These are phyloP conservation scores for Erodium chrysanthum DNA, from an alignment of 441 rosid species.

Conservation along the genomic window DNA sequence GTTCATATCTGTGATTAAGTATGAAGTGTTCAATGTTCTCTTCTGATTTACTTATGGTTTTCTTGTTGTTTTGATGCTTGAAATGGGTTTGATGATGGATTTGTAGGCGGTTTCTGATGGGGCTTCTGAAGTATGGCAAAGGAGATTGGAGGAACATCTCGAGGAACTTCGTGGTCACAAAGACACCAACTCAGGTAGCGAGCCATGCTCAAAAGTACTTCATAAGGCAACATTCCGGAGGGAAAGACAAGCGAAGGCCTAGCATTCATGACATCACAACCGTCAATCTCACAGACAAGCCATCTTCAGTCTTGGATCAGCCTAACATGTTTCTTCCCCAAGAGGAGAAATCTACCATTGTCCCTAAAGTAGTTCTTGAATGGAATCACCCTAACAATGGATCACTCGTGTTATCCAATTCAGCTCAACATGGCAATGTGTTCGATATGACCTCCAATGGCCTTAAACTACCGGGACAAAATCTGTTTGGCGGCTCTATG, in stretches of 20 bases:
- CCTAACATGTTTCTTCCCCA: slow-evolving; percentile 19
- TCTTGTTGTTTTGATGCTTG: slow-evolving; percentile 15
- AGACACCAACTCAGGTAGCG: slow-evolving; percentile 67
- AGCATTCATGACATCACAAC: slow-evolving; percentile 67
- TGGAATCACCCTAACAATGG: slow-evolving; percentile 25
- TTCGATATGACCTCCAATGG: slow-evolving; percentile 29
- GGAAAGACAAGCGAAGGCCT: slow-evolving; percentile 56
- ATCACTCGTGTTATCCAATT: slow-evolving; percentile 18
- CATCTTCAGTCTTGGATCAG: slow-evolving; percentile 23
- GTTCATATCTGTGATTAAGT: neutral
- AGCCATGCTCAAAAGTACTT: slow-evolving; percentile 76
- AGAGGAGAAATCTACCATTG: slow-evolving; percentile 20
- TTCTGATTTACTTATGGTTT: neutral
- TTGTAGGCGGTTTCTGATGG: slow-evolving; percentile 48
- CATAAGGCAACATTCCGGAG: slow-evolving; percentile 52
- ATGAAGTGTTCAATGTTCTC: neutral
- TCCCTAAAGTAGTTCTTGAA: slow-evolving; percentile 23
- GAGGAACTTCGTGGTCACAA: slow-evolving; percentile 42
- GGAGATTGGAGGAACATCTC: slow-evolving; percentile 84
- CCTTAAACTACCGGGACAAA: slow-evolving; percentile 19
- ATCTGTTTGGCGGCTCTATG: slow-evolving; percentile 27
- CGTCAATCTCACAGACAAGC: slow-evolving; percentile 34
- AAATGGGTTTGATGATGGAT: slow-evolving; percentile 20
- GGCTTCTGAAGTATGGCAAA: slow-evolving; percentile 61
- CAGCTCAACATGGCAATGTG: slow-evolving; percentile 6